Evolutionary conservation across 352 stramenopile genomes (phyloP).

Genomic region (Thalassiosira exigua): DNA sequence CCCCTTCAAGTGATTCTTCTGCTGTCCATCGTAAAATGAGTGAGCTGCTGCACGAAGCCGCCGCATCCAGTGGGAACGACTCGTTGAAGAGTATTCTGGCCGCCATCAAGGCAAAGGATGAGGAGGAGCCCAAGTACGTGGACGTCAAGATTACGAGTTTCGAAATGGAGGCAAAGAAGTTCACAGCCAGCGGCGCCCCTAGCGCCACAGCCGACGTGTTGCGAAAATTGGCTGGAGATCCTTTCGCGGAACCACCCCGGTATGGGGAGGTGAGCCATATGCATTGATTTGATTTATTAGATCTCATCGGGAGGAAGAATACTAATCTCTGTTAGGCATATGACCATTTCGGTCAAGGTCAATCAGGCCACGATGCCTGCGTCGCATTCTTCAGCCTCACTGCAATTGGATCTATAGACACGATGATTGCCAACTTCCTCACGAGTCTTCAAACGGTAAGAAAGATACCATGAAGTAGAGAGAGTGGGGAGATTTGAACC

Average conservation of each 20-base stretch:
- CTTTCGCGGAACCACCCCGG: conserved; percentile 84
- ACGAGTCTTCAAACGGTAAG: conserved; percentile 64
- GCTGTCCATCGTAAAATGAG: conserved; percentile 57
- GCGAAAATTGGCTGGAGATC: conserved; percentile 91
- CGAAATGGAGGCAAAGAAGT: conserved; percentile 91
- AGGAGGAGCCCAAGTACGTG: conserved; percentile 74
- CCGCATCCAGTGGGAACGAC: conserved; percentile 45
- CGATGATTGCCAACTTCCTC: conserved; percentile 96
- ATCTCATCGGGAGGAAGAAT: too few relatives aligned
- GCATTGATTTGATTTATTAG: too few relatives aligned
- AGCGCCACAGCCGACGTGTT: conserved; percentile 94
- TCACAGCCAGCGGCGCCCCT: conserved; percentile 91
- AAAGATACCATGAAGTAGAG: too few relatives aligned
- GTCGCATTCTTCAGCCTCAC: conserved; percentile 93
- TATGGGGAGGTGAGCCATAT: conserved; percentile 73
- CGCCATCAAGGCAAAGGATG: conserved; percentile 67
- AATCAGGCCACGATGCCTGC: conserved; percentile 93
- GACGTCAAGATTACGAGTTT: conserved; percentile 87
- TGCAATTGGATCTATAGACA: conserved; percentile 97
- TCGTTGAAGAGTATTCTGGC: conserved; percentile 65
- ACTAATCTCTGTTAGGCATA: conserved; percentile 86
- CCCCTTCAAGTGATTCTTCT: conserved; percentile 42
- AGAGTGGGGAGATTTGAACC: too few relatives aligned
- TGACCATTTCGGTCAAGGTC: conserved; percentile 92
- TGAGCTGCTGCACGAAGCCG: conserved; percentile 66